Percentiles rank a stretch among this genome's conserved stretches.
phyloP scores from a whole-genome alignment of 768 basidiomycete genomes.

The Strobilomyces echinocephalus region DNA sequence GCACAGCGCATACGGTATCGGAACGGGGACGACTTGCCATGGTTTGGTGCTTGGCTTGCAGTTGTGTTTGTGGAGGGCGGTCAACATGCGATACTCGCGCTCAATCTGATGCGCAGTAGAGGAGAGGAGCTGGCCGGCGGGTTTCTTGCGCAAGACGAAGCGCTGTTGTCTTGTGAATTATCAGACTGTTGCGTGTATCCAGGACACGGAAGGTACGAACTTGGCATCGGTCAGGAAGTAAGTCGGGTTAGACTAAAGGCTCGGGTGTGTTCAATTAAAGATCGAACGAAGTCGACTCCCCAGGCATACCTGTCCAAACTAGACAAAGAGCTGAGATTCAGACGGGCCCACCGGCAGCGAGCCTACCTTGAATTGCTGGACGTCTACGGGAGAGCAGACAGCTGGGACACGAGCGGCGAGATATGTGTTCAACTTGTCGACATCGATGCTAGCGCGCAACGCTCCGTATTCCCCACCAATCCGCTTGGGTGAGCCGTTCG shows the following conservation, averaged over 20 bases:
- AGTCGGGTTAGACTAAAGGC: constrained; percentile 83
- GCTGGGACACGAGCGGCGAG: constrained; percentile 51
- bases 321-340: constrained; percentile 2
- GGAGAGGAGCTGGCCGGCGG: constrained; percentile 80
- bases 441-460: constrained; percentile 65
- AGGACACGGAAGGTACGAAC: constrained; percentile 36
- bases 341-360: neutral
- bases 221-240: constrained; percentile 83
- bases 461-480: constrained; percentile 75
- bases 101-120: constrained; percentile 94
- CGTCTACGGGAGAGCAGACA: constrained; percentile 59
- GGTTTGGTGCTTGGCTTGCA: constrained; percentile 42
- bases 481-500: constrained; percentile 33
- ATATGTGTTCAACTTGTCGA: constrained; percentile 60
- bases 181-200: constrained; percentile 1
- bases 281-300: neutral
- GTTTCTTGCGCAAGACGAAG: constrained; percentile 91
- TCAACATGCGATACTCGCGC: constrained; percentile 81
- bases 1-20: constrained; percentile 79
- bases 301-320: constrained; percentile 81
- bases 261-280: neutral
- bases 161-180: constrained; percentile 40
- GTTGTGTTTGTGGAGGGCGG: constrained; percentile 75
- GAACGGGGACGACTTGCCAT: constrained; percentile 69
- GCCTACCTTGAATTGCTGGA: constrained; percentile 91